phyloP scores from a whole-genome alignment of 148 eudicot genomes.

The Hydrangea macrophylla region DNA sequence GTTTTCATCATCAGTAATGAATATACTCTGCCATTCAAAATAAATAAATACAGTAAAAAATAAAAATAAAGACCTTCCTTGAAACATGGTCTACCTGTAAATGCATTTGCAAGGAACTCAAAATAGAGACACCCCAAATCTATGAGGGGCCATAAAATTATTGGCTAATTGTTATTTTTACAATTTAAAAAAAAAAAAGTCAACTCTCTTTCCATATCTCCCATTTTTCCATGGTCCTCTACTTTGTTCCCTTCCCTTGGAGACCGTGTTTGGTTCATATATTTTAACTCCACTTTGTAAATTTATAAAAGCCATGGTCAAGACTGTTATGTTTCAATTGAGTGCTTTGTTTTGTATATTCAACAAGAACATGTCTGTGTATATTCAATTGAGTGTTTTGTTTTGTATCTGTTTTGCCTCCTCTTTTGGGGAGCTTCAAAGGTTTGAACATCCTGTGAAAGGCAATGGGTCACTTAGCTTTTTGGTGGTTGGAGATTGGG shows the following conservation, averaged over 20 bases:
- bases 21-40: too few relatives aligned
- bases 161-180: not conserved
- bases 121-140: not conserved
- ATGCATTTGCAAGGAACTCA: not conserved
- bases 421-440: slow-evolving; percentile 16
- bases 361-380: not conserved
- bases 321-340: too few relatives aligned
- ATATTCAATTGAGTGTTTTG: not conserved
- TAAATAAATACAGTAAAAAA: too few relatives aligned
- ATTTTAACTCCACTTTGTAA: not conserved
- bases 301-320: not conserved
- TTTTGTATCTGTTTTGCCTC: not conserved
- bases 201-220: not conserved
- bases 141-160: not conserved
- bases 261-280: too few relatives aligned
- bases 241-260: not conserved
- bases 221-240: not conserved
- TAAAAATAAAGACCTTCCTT: not conserved
- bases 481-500: slow-evolving; percentile 41
- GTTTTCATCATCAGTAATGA: too few relatives aligned
- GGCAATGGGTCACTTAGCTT: slow-evolving; percentile 23
- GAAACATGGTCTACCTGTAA: not conserved
- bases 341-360: not conserved
- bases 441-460: slow-evolving; percentile 7
- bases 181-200: not conserved